Evolutionary conservation across 768 basidiomycete species (phyloP).

Genomic region (Russula ochroleuca): DNA sequence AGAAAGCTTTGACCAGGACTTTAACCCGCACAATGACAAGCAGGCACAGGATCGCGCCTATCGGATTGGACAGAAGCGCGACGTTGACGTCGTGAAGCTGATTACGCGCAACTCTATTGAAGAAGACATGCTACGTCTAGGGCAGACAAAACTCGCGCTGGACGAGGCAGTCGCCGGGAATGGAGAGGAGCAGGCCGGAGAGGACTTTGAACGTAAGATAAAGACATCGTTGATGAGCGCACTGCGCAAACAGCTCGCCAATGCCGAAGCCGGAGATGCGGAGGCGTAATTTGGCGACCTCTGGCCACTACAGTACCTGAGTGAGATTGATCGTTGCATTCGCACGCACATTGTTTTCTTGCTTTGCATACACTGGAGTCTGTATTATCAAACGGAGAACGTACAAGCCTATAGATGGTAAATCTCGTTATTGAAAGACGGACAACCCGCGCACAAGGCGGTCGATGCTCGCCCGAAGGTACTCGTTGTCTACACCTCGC

Average conservation of each 20-base stretch:
- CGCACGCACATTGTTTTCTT: constrained; percentile 23
- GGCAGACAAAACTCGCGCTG: constrained; percentile 83
- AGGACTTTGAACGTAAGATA: constrained; percentile 66
- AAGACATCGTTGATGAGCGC: constrained; percentile 83
- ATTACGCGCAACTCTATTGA: constrained; percentile 91
- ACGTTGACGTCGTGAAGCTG: constrained; percentile 92
- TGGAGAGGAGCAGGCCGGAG: constrained; percentile 48
- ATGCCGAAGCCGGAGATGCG: constrained; percentile 3
- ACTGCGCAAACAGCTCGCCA: constrained; percentile 62
- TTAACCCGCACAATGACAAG: constrained; percentile 95
- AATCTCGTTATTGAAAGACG: constrained; percentile 37
- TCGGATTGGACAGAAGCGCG: constrained; percentile 90
- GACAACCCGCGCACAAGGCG: constrained; percentile 62
- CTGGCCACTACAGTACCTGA: background rate
- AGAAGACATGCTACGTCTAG: constrained; percentile 91
- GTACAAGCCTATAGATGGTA: background rate
- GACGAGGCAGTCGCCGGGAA: constrained; percentile 93
- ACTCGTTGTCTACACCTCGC: constrained; percentile 89
- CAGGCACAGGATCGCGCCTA: constrained; percentile 98
- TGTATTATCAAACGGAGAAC: constrained; percentile 18
- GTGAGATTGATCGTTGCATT: constrained; percentile 7
- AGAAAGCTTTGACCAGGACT: constrained; percentile 90
- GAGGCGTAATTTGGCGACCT: background rate
- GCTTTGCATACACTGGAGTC: constrained; percentile 24
- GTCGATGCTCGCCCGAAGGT: constrained; percentile 78